These are phyloP conservation scores for Cardamine occulta DNA, from an alignment of 345 rosid species.

Conservation along the genomic window DNA sequence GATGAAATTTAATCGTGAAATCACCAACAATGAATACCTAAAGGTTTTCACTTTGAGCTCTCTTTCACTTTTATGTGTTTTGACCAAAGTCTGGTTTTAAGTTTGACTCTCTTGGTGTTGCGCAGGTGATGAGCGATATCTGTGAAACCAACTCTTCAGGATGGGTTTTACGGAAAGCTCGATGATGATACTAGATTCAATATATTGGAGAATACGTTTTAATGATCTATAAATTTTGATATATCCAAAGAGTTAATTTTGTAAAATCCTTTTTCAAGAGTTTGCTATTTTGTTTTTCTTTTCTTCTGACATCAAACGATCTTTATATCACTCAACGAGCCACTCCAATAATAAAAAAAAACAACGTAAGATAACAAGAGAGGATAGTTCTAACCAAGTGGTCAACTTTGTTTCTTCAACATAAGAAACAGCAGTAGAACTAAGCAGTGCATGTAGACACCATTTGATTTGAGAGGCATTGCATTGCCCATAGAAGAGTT, in stretches of 20 bases:
- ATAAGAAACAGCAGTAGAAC: not conserved
- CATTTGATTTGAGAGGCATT: not conserved
- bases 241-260: not conserved
- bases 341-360: no score
- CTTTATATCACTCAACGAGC: not conserved
- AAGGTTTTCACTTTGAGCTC: not conserved
- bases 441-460: not conserved
- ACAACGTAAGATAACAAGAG: no score
- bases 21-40: not conserved
- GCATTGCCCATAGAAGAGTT: not conserved
- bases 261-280: not conserved
- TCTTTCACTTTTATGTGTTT: not conserved
- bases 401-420: not conserved
- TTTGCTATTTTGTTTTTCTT: not conserved
- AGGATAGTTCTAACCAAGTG: not conserved
- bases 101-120: not conserved
- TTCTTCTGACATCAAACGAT: not conserved
- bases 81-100: not conserved
- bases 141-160: conserved; percentile 62
- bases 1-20: not conserved
- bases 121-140: conserved; percentile 64
- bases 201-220: not conserved
- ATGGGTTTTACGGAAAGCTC: conserved; percentile 60
- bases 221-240: conserved; percentile 10
- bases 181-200: conserved; percentile 15